These are phyloP conservation scores for Fraxinus sp. DNA, from an alignment of 305 asterid genomes.

Conservation along the genomic window DNA sequence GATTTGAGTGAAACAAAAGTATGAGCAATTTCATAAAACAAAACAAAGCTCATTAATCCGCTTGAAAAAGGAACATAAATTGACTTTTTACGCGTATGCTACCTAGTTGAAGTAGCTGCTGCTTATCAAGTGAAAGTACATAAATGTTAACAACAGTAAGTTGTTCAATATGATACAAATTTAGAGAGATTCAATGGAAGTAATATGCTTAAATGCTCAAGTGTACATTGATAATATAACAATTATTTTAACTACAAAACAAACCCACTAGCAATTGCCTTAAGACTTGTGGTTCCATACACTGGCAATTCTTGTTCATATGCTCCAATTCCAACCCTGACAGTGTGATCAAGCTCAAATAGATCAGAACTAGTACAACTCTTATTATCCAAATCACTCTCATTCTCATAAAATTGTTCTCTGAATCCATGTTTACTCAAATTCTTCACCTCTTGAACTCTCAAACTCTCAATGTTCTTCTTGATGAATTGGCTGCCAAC, in stretches of 20 bases:
- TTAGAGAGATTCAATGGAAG: background rate
- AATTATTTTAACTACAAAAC: slow-evolving; percentile 13
- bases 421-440: slow-evolving; percentile 33
- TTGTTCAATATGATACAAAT: background rate
- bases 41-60: background rate
- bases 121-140: background rate
- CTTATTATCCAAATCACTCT: slow-evolving; percentile 35
- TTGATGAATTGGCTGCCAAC: slow-evolving; percentile 45
- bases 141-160: background rate
- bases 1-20: background rate
- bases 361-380: slow-evolving; percentile 90
- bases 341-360: slow-evolving; percentile 76
- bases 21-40: background rate
- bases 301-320: slow-evolving; percentile 75
- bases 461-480: slow-evolving; percentile 48
- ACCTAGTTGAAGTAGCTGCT: background rate
- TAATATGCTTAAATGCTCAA: background rate
- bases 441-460: slow-evolving; percentile 29
- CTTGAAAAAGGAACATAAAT: too few relatives aligned
- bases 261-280: slow-evolving; percentile 50
- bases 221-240: background rate
- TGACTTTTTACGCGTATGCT: too few relatives aligned
- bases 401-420: slow-evolving; percentile 30
- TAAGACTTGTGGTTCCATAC: slow-evolving; percentile 68
- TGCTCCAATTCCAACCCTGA: slow-evolving; percentile 41